These are phyloP conservation scores for Jasminum sambac DNA, from an alignment of 257 asterid genomes.

Conservation along the genomic window DNA sequence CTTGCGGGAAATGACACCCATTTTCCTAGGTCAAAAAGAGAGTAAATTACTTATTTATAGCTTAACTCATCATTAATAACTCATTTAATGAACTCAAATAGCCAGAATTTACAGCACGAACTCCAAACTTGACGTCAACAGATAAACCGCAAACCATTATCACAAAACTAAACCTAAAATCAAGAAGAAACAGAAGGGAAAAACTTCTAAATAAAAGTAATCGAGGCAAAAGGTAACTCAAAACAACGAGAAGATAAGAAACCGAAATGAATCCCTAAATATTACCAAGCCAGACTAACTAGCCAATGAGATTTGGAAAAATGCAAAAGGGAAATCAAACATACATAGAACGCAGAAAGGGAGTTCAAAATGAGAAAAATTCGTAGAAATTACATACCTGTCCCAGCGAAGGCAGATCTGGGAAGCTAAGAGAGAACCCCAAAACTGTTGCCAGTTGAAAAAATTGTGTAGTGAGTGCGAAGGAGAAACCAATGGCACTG, in stretches of 20 bases:
- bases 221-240: neutral
- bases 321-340: neutral
- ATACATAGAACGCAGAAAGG: conserved; percentile 1
- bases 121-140: neutral
- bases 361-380: conserved; percentile 9
- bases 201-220: neutral
- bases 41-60: neutral
- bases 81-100: conserved; percentile 17
- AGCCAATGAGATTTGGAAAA: neutral
- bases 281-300: neutral
- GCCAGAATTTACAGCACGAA: neutral
- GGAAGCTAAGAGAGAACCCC: conserved; percentile 23
- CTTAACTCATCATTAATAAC: neutral
- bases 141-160: conserved; percentile 15
- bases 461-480: conserved; percentile 15
- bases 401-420: conserved; percentile 32
- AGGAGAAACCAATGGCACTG: conserved; percentile 24
- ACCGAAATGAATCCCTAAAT: neutral
- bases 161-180: neutral
- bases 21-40: conserved; percentile 33
- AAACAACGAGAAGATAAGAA: neutral
- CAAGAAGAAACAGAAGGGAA: conserved; percentile 11
- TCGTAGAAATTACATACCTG: conserved; percentile 22
- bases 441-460: conserved; percentile 11
- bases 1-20: conserved; percentile 95